A percentile compares a stretch with the other conserved stretches of the same genome.
Evolutionary conservation across 345 rosid species (phyloP).

Genomic region (Eucalyptus globulus): DNA sequence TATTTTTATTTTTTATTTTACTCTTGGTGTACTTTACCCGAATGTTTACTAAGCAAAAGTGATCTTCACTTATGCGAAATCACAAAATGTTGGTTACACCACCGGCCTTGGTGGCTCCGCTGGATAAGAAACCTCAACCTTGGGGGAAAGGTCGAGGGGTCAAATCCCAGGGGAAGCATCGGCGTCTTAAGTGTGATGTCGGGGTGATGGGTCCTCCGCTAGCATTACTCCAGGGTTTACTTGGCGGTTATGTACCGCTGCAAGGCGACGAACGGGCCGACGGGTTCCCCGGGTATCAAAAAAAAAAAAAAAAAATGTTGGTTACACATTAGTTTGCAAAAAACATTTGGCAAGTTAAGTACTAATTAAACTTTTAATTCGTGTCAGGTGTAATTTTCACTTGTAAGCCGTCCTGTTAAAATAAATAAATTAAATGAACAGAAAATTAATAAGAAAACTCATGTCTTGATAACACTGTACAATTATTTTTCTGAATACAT

Average conservation of each 20-base stretch:
- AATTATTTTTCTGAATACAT: neutral
- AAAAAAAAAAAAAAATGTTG: neutral
- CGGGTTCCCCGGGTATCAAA: too few species aligned
- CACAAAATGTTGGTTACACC: neutral
- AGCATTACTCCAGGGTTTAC: too few species aligned
- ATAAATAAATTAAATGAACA: neutral
- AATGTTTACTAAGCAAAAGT: neutral
- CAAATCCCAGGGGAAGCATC: too few species aligned
- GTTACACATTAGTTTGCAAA: neutral
- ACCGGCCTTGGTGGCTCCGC: too few species aligned
- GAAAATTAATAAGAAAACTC: neutral
- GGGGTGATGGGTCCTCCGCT: too few species aligned
- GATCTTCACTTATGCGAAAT: neutral
- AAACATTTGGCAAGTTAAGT: neutral
- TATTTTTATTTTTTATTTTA: too few species aligned
- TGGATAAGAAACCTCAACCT: too few species aligned
- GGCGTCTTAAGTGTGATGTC: too few species aligned
- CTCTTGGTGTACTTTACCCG: accelerated
- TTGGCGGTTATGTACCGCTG: too few species aligned
- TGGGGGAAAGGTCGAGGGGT: too few species aligned
- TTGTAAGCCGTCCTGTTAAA: neutral
- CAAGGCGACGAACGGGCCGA: too few species aligned
- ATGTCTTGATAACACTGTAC: neutral
- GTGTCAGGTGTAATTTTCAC: neutral
- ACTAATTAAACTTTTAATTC: neutral